phyloP scores from a whole-genome alignment of 208 protist genomes.

The Wallacemonas rigidus region DNA sequence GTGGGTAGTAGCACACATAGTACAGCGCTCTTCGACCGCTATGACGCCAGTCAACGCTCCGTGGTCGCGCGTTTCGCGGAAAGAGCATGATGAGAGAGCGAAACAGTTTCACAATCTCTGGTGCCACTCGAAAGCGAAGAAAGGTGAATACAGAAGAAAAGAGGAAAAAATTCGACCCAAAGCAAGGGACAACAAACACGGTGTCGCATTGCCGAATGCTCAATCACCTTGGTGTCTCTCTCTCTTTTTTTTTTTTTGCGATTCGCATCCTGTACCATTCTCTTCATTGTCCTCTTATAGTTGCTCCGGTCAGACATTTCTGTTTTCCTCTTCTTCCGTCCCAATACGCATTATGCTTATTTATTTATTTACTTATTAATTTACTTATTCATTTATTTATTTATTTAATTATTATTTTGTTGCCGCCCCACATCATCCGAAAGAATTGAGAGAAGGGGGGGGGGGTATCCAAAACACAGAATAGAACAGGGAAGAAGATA shows the following conservation, averaged over 20 bases:
- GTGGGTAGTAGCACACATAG: background rate
- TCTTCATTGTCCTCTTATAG: background rate
- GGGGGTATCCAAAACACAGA: no score
- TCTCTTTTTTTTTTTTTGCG: constrained; percentile 8
- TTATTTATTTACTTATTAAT: background rate
- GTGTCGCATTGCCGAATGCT: background rate
- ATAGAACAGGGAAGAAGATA: no score
- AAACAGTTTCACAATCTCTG: no score
- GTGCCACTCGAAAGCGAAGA: no score
- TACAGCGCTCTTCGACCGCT: background rate
- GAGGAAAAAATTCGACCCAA: no score
- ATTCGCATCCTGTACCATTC: background rate
- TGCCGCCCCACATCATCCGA: no score
- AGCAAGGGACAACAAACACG: background rate
- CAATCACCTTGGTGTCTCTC: background rate
- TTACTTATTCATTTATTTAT: background rate
- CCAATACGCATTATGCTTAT: no score
- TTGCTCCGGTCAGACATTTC: background rate
- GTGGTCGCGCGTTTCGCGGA: no score
- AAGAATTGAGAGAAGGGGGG: no score
- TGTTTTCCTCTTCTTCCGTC: background rate
- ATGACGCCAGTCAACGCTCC: background rate
- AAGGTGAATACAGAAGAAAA: no score
- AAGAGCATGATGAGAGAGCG: no score
- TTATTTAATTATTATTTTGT: background rate